Evolutionary conservation across 441 rosid species (phyloP).

Genomic region (Populus hybrid): DNA sequence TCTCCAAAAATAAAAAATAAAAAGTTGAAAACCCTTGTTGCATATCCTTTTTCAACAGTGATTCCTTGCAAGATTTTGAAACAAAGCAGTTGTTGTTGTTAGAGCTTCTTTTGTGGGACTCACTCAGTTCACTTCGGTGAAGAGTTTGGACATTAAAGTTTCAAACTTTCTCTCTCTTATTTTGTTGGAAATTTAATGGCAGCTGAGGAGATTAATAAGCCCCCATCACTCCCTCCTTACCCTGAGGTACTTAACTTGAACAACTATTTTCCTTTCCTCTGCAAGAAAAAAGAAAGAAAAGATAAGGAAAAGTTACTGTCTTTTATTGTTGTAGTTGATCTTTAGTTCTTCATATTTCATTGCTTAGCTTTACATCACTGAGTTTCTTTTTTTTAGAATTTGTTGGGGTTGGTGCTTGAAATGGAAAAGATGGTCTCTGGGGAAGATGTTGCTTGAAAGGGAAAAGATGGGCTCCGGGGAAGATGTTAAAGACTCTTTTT

Average conservation of each 20-base stretch:
- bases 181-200: constrained; percentile 42
- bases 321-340: background rate
- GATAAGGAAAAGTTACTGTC: background rate
- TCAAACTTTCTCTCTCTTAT: background rate
- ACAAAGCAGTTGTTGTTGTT: constrained; percentile 3
- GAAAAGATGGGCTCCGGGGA: background rate
- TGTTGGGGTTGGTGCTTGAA: background rate
- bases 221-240: constrained; percentile 51
- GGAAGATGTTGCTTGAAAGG: background rate
- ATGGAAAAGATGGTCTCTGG: background rate
- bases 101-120: constrained; percentile 24
- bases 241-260: constrained; percentile 39
- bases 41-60: background rate
- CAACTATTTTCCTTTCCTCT: background rate
- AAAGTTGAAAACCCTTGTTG: background rate
- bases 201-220: constrained; percentile 37
- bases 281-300: too few species aligned
- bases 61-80: constrained; percentile 1
- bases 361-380: background rate
- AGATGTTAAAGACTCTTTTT: background rate
- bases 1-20: background rate
- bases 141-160: constrained; percentile 7
- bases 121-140: constrained; percentile 1
- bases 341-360: background rate
- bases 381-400: background rate